phyloP scores from a whole-genome alignment of 768 basidiomycete species.

The Boletus tylopilopsis region DNA sequence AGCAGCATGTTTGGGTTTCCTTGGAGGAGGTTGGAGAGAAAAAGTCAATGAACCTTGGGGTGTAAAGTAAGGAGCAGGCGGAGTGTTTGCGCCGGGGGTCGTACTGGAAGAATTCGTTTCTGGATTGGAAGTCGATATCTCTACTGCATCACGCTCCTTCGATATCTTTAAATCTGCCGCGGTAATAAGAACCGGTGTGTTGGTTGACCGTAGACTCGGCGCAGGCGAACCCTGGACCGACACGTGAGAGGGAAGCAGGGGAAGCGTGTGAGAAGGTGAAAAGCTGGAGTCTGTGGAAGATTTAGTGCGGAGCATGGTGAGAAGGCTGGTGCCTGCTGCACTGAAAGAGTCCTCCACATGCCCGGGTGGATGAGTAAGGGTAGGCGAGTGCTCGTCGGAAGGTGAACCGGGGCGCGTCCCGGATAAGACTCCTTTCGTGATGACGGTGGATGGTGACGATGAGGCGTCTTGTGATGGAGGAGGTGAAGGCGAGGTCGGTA shows the following conservation, averaged over 20 bases:
- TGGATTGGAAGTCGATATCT: constrained; percentile 9
- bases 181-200: constrained; percentile 16
- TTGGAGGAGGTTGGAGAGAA: constrained; percentile 34
- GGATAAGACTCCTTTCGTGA: constrained; percentile 21
- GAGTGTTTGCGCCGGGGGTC: constrained; percentile 25
- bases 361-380: constrained; percentile 32
- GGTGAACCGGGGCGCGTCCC: constrained; percentile 27
- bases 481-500: constrained; percentile 27
- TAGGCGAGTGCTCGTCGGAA: constrained; percentile 43
- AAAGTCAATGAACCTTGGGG: constrained; percentile 29
- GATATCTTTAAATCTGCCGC: constrained; percentile 38
- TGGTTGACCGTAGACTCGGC: constrained; percentile 24
- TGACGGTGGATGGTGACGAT: constrained; percentile 14
- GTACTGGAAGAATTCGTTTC: constrained; percentile 23
- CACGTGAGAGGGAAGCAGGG: constrained; percentile 23
- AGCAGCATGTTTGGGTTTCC: constrained; percentile 22
- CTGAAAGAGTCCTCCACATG: constrained; percentile 53
- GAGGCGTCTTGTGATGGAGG: constrained; percentile 23
- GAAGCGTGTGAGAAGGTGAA: constrained; percentile 30
- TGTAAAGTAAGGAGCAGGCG: constrained; percentile 23
- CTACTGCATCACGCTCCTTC: constrained; percentile 32
- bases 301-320: constrained; percentile 47
- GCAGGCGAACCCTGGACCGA: constrained; percentile 22
- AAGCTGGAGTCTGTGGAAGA: constrained; percentile 28
- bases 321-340: constrained; percentile 50